A percentile compares a stretch with the other conserved stretches of the same genome.
These are phyloP conservation scores for Acephala macrosclerotiorum DNA, from an alignment of 2,329 filamentous ascomycete species.

Conservation along the genomic window DNA sequence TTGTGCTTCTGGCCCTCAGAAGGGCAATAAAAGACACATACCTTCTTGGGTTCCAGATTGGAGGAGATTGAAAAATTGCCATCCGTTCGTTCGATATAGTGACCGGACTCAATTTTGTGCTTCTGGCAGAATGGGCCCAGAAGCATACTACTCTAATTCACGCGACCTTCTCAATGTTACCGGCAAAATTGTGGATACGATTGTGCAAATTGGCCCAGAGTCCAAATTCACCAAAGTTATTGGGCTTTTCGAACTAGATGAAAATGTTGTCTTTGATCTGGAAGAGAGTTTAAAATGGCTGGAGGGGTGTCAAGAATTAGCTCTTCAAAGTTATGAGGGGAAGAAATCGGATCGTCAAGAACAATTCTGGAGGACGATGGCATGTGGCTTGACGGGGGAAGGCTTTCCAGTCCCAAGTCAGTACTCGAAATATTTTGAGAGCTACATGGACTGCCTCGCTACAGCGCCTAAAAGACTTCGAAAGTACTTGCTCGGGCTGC, in stretches of 20 bases:
- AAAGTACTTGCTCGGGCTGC: neutral
- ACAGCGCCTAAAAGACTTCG: neutral
- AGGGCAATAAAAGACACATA: neutral
- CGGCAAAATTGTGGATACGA: neutral
- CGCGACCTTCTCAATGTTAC: neutral
- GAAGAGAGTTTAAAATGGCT: neutral
- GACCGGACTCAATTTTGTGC: slow-evolving; percentile 6
- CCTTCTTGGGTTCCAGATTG: slow-evolving; percentile 14
- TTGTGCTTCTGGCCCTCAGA: neutral
- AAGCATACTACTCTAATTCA: neutral
- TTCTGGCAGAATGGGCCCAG: slow-evolving; percentile 8
- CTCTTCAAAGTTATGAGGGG: neutral
- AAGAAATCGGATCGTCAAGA: neutral
- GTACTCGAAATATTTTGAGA: slow-evolving; percentile 12
- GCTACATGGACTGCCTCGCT: slow-evolving; percentile 9
- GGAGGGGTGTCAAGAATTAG: neutral
- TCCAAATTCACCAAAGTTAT: neutral
- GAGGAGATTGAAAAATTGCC: neutral
- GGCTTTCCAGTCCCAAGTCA: slow-evolving; percentile 13
- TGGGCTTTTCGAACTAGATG: neutral
- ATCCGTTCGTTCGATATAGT: neutral
- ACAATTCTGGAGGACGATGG: slow-evolving; percentile 16
- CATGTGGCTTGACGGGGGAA: slow-evolving; percentile 18
- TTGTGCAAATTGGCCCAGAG: neutral
- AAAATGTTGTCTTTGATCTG: neutral